phyloP scores from a whole-genome alignment of 2,329 filamentous ascomycete genomes.

The Saccharata proteae region DNA sequence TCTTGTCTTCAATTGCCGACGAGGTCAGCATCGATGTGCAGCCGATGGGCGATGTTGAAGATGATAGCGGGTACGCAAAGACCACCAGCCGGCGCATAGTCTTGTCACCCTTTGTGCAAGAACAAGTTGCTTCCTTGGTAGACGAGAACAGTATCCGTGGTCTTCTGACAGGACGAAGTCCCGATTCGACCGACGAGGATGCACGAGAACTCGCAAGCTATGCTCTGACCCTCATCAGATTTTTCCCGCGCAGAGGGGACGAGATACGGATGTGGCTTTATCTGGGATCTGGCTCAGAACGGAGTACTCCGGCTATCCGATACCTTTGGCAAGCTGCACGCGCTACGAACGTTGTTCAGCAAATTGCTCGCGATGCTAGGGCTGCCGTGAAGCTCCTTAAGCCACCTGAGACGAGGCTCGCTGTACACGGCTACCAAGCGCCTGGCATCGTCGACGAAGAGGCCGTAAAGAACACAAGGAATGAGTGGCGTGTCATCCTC shows the following conservation, averaged over 20 bases:
- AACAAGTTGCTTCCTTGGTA: constrained; percentile 58
- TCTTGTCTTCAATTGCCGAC: constrained; percentile 45
- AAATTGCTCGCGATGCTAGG: constrained; percentile 44
- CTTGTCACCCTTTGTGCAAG: constrained; percentile 39
- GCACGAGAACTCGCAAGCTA: constrained; percentile 73
- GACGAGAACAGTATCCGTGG: constrained; percentile 62
- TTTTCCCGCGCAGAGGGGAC: constrained; percentile 70
- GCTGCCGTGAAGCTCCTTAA: constrained; percentile 47
- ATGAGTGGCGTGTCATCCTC: constrained; percentile 80
- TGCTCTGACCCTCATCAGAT: constrained; percentile 70
- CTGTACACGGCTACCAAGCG: constrained; percentile 18
- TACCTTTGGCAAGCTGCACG: constrained; percentile 71
- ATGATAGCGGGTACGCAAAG: constrained; percentile 18
- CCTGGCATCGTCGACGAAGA: constrained; percentile 16
- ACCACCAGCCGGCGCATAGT: constrained; percentile 11
- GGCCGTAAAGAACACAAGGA: constrained; percentile 33
- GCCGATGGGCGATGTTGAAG: constrained; percentile 13
- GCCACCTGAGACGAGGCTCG: constrained; percentile 23
- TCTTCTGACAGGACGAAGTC: constrained; percentile 36
- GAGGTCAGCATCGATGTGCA: constrained; percentile 40
- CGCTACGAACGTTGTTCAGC: constrained; percentile 44
- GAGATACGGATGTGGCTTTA: constrained; percentile 94
- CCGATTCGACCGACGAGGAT: constrained; percentile 32
- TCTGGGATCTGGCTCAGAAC: constrained; percentile 50
- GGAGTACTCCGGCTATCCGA: constrained; percentile 51